Conservation (phyloP, 306 rosid genomes). For the Rosa rugosa region DNA sequence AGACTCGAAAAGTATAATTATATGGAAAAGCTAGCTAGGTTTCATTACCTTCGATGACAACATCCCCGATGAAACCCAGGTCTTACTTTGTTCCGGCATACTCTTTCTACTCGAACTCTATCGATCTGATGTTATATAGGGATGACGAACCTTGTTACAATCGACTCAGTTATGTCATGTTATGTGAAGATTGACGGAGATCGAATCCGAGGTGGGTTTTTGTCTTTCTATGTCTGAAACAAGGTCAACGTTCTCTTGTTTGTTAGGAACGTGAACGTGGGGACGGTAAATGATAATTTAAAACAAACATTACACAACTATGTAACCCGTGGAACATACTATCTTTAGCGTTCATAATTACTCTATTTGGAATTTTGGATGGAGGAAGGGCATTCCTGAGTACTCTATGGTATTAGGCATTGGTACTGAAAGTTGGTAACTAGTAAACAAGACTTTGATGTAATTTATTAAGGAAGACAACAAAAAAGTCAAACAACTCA, state of each 20-base stretch:
- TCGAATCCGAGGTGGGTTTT: neutral
- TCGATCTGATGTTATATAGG: conserved; percentile 4
- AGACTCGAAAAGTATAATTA: neutral
- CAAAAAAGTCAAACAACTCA: too few species aligned
- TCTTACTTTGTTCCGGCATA: conserved; percentile 29
- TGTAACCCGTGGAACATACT: neutral
- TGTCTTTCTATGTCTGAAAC: neutral
- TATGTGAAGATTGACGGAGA: neutral
- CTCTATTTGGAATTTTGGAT: too few species aligned
- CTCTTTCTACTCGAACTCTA: neutral
- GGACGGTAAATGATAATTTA: neutral
- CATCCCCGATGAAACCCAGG: conserved; percentile 46
- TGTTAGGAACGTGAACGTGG: neutral
- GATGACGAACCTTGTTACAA: conserved; percentile 17
- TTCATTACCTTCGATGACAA: conserved; percentile 21
- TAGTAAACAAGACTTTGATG: too few species aligned
- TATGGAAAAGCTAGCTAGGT: neutral
- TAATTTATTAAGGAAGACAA: too few species aligned
- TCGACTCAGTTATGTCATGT: conserved; percentile 8
- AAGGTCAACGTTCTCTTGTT: conserved; percentile 7
- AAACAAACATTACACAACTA: neutral
- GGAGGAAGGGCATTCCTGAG: too few species aligned
- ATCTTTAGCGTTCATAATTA: neutral
- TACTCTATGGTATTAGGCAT: too few species aligned
- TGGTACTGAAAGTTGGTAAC: too few species aligned